Evolutionary conservation across 176 grass and related monocot genomes (phyloP).

Genomic region (Hsuehochloa calcarea): DNA sequence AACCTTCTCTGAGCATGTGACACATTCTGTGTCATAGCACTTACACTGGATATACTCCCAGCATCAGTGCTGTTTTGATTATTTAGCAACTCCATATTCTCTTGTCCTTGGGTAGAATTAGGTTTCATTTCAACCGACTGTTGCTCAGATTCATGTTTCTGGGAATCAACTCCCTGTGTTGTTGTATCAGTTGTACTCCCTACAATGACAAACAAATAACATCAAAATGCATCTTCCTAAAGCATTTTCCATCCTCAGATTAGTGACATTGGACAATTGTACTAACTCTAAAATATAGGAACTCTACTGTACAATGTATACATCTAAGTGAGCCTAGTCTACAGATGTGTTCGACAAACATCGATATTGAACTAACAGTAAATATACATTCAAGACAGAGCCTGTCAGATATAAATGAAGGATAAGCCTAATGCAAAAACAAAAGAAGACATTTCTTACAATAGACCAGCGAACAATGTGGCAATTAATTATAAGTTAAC

Average conservation of each 20-base stretch:
- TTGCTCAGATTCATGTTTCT: constrained; percentile 37
- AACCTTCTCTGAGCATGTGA: constrained; percentile 65
- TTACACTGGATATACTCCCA: constrained; percentile 33
- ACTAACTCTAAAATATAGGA: constrained; percentile 24
- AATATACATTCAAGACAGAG: not conserved
- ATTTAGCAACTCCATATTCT: constrained; percentile 35
- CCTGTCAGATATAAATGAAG: not conserved
- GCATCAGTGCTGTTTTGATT: constrained; percentile 28
- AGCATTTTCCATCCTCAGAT: not conserved
- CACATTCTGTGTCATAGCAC: constrained; percentile 37
- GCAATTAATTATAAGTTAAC: constrained; percentile 11
- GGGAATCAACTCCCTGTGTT: constrained; percentile 24
- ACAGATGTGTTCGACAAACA: constrained; percentile 17
- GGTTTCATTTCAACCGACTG: constrained; percentile 27
- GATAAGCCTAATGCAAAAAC: constrained; percentile 1
- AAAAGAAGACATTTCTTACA: constrained; percentile 29
- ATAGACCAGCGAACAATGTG: not conserved
- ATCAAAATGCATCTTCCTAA: constrained; percentile 20
- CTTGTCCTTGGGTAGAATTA: constrained; percentile 41
- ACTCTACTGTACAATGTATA: not conserved
- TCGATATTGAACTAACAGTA: constrained; percentile 8
- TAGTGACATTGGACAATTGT: not conserved
- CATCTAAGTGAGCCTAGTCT: not conserved
- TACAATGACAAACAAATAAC: constrained; percentile 38
- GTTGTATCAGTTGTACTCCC: constrained; percentile 24